Evolutionary conservation across 441 rosid species (phyloP).

Genomic region (Manihot esculenta): DNA sequence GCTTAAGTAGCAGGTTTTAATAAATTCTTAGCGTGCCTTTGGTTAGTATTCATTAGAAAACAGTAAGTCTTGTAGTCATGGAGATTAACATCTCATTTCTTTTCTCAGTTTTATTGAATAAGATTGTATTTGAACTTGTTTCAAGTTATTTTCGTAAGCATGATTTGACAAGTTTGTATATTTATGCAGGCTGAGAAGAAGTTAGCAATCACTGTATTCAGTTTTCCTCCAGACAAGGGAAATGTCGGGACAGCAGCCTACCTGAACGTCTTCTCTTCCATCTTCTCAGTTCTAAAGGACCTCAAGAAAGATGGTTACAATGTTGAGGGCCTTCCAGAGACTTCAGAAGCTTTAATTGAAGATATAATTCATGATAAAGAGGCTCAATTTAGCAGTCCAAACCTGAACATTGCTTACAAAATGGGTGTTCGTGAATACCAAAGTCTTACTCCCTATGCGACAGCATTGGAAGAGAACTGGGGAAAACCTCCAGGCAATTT

Average conservation of each 20-base stretch:
- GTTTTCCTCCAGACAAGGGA: constrained; percentile 99
- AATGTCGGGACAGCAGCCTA: constrained; percentile 96
- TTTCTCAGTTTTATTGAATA: background rate
- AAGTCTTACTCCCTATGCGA: constrained; percentile 76
- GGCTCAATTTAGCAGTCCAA: constrained; percentile 98
- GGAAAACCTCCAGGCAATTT: constrained; percentile 98
- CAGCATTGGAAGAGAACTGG: constrained; percentile 95
- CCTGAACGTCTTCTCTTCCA: constrained; percentile 93
- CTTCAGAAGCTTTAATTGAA: constrained; percentile 82
- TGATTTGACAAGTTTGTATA: constrained; percentile 19
- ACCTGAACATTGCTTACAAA: constrained; percentile 83
- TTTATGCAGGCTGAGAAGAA: constrained; percentile 79
- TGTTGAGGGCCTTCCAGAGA: constrained; percentile 90
- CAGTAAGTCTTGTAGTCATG: background rate
- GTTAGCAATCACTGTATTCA: constrained; percentile 94
- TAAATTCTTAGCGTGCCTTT: no score
- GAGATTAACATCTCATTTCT: background rate
- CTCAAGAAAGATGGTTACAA: constrained; percentile 85
- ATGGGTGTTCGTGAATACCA: constrained; percentile 91
- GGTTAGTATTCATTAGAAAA: background rate
- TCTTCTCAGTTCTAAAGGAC: constrained; percentile 82
- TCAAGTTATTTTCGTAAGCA: constrained; percentile 2
- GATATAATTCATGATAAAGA: constrained; percentile 93
- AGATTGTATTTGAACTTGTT: background rate
- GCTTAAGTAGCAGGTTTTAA: no score